Base-by-base conservation (phyloP, 345 rosid genomes). In the Orychophragmus violaceus region DNA sequence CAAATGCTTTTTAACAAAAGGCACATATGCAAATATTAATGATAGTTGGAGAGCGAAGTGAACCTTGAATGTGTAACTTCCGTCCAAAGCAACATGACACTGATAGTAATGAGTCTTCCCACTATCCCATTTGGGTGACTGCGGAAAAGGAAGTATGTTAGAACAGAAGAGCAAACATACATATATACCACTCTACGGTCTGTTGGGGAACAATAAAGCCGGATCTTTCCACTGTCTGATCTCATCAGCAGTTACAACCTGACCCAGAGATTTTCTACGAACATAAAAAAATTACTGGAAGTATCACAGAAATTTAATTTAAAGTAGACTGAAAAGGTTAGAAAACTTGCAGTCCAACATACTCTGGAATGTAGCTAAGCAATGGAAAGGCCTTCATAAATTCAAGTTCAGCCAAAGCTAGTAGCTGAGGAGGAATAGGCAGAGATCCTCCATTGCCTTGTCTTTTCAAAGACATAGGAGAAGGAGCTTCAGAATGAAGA, bases 361-460 rank as follows among this genome's bases (percentile, higher is more conserved):
- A 90, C 94, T 60, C 77, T 9, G 82, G 88, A 22, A 79, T 70
- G 59, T 87, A 90, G 75, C 61, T 84, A 23, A 85, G 63, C 6
- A 90, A 64, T 2, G 87, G 74, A 67, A 90, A 90, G 6, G 74
- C 79, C 51, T 84, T 87, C 7, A 82, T 66, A 25, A 85, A 87
- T 50, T 90, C 91, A 1, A 87, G 84, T 32, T 82, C 85, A 7
- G 81, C 76, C 49, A 87, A 74, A 4, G 88, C 90, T 49, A 68
- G 37, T 6, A 78, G 62, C 68, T 78, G 80, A 4, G 86, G 39
- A 33, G 39, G 75, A 37, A 62, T 74, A 16, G 24, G 37, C 7
- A 16, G 9, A 35, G 59, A 63, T 27, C 32, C 42, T 56, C 33
- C 57, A 10, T 33, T 45, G n/a, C 1, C 13, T 62, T 71, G 44